Base-by-base conservation (phyloP, 1,284 basidiomycete genomes). In the Volvariella volvacea region DNA sequence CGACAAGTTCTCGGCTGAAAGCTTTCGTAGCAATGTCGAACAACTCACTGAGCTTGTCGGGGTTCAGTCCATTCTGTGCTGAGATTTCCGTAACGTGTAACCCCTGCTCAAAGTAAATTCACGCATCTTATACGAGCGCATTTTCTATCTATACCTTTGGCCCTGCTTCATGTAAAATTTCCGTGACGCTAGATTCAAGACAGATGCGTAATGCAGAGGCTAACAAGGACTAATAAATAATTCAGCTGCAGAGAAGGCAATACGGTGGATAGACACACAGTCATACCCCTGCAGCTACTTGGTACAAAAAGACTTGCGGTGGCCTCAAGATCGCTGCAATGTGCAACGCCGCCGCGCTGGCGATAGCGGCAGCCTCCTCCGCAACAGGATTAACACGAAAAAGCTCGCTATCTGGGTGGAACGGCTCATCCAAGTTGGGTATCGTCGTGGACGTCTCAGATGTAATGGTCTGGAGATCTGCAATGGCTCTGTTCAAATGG, bases 151-250 rank as follows among this genome's bases (percentile, higher is more conserved):
- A 34, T 33, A 64, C 65, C 43, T 67, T 31, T 6, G 61, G 55
- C 1, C 65, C 66, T 8, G 60, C 60, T 45, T 69, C 63, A 0
- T 64, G 59, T 9, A 71, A 45, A 15, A 66, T 61, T 41, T 70
- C 67, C 0, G 58, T 56, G 12, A 67, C 58, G 45, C 65, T 63
- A 1, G 56, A 52, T 36, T 64, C 63, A 4, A 62, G 43, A 8
- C 56, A 63, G 16, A 56, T 54, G 2, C 61, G 50, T 4, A 67
- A 33, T 12, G 56, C 53, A 16, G 55, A 51, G 1, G 55, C 38
- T 21, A 49, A 53, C 22, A 51, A 48, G 38, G 54, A 51, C 52
- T 56, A 36, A 4, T 15, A 20, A 15, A 16, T n/a, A n/a, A 36
- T 36, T 15, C 6, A n/a, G 15, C 8, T 4, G 6, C 15, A 6